A percentile compares a stretch with the other conserved stretches of the same genome.
phyloP scores from a whole-genome alignment of 139 green algal genomes.

The Closterium sp. region DNA sequence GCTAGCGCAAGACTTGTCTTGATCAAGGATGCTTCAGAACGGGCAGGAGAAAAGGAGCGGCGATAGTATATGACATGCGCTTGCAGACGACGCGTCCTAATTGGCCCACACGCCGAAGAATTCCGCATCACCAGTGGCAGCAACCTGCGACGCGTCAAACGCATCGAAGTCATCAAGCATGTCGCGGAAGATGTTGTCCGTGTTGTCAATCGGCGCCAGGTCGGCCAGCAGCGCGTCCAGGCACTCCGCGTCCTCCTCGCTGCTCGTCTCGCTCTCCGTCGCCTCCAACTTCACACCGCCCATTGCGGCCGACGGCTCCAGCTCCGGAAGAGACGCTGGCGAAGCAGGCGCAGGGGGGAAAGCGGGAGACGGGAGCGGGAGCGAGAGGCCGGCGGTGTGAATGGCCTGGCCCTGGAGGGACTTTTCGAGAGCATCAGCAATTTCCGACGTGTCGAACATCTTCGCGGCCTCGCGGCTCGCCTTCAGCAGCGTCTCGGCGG shows the following conservation, averaged over 20 bases:
- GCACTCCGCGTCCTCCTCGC: neutral
- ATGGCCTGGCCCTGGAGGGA: neutral
- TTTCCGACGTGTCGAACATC: neutral
- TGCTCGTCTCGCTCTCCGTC: neutral
- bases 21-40: too few species aligned
- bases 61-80: too few species aligned
- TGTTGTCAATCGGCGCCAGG: neutral
- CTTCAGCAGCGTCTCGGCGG: neutral
- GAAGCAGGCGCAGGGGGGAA: neutral
- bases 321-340: neutral
- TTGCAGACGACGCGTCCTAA: neutral
- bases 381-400: neutral
- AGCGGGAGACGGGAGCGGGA: neutral
- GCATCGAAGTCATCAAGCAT: neutral
- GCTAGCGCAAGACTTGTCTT: too few species aligned
- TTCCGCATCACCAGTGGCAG: neutral
- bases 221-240: neutral
- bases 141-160: neutral
- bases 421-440: neutral
- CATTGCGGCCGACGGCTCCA: neutral
- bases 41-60: too few species aligned
- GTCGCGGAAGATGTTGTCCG: neutral
- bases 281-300: neutral
- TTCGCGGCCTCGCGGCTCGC: neutral
- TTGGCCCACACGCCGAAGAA: neutral